A percentile compares a stretch with the other conserved stretches of the same genome.
These are phyloP conservation scores for Clavispora phyllophila DNA, from an alignment of 805 yeast species.

Conservation along the genomic window DNA sequence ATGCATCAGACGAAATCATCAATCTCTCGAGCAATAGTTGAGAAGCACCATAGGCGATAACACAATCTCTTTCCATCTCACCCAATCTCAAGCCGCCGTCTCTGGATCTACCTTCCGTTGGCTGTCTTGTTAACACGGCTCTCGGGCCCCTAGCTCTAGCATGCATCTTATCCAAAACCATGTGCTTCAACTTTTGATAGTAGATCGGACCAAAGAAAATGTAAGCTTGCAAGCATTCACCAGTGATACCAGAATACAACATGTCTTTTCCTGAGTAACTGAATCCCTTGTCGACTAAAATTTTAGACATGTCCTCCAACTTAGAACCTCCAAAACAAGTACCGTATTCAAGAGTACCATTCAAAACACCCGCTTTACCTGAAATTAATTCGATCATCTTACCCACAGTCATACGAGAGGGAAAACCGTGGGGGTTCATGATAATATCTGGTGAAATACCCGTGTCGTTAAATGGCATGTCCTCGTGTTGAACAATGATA, in stretches of 20 bases:
- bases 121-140: constrained; percentile 96
- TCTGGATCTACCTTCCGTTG: constrained; percentile 97
- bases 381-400: constrained; percentile 95
- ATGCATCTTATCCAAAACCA: constrained; percentile 99
- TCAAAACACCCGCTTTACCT: constrained; percentile 95
- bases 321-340: constrained; percentile 99
- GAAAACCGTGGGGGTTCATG: constrained; percentile 99
- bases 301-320: constrained; percentile 88
- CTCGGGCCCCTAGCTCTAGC: constrained; percentile 99
- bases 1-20: constrained; percentile 96
- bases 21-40: constrained; percentile 57
- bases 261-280: constrained; percentile 95
- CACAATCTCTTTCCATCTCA: constrained; percentile 99
- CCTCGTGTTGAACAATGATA: constrained; percentile 94
- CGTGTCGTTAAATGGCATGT: constrained; percentile 88
- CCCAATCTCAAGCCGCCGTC: constrained; percentile 99
- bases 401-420: constrained; percentile 99
- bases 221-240: constrained; percentile 95
- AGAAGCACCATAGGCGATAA: constrained; percentile 93
- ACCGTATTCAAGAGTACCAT: constrained; percentile 89
- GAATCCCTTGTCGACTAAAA: constrained; percentile 86
- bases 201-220: constrained; percentile 98
- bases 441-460: constrained; percentile 94
- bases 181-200: constrained; percentile 96
- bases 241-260: constrained; percentile 96